phyloP scores from a whole-genome alignment of 495 filamentous ascomycete genomes.

The Hyaloscypha bicolor region DNA sequence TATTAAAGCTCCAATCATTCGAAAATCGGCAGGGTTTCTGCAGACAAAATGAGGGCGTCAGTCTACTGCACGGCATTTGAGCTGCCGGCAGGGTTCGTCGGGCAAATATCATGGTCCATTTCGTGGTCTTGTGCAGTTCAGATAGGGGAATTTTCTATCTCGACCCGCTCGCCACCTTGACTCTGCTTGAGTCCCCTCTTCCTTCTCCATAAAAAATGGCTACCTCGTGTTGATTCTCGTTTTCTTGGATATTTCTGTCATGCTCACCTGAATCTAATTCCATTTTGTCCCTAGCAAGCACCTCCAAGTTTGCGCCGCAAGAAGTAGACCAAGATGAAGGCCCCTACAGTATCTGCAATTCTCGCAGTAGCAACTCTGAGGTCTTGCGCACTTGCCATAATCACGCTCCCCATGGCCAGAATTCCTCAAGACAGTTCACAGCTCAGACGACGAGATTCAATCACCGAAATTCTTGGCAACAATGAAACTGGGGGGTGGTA shows the following conservation, averaged over 20 bases:
- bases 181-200: background rate
- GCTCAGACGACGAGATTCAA: conserved; percentile 1
- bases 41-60: background rate
- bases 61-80: background rate
- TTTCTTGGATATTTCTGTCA: background rate
- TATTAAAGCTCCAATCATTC: background rate
- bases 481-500: background rate
- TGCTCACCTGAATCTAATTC: too few species aligned
- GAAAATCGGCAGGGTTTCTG: background rate
- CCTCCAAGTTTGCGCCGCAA: background rate
- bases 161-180: background rate
- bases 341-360: background rate
- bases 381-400: background rate
- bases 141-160: background rate
- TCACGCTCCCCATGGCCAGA: background rate
- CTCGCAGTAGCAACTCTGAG: background rate
- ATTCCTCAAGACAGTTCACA: background rate
- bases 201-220: background rate
- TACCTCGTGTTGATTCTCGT: background rate
- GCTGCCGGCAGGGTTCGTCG: background rate
- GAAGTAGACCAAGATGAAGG: background rate
- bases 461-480: background rate
- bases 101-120: background rate
- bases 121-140: background rate
- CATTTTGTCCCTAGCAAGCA: too few species aligned